Conservation (phyloP, 768 basidiomycete species). For the Tricholoma sp. region DNA sequence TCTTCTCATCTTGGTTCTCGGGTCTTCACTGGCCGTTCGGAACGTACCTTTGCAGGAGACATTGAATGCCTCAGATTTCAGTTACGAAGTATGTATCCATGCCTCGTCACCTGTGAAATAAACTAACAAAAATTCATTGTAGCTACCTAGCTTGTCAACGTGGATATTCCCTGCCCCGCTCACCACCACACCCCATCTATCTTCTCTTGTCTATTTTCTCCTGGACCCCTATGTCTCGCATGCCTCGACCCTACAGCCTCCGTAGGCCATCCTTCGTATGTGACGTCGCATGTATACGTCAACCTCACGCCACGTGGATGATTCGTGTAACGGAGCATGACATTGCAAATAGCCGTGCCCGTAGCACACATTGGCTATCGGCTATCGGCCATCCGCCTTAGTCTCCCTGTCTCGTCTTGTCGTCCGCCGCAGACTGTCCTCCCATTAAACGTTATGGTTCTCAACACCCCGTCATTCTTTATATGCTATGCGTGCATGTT, state of each 20-base stretch:
- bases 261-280: neutral
- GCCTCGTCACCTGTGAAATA: neutral
- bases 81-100: neutral
- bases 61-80: neutral
- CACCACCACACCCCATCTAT: neutral
- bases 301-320: neutral
- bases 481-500: neutral
- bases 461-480: neutral
- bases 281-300: neutral
- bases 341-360: neutral
- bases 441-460: neutral
- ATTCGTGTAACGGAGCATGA: neutral
- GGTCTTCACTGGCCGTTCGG: neutral
- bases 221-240: neutral
- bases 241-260: too few species aligned
- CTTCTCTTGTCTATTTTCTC: neutral
- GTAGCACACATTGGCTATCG: neutral
- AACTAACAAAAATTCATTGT: neutral
- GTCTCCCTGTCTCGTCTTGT: neutral
- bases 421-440: neutral
- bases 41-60: neutral
- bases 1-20: neutral
- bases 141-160: neutral
- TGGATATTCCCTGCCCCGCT: neutral
- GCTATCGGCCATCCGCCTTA: neutral